phyloP scores from a whole-genome alignment of 106 monocot genomes.

The Dendrobium officinale region DNA sequence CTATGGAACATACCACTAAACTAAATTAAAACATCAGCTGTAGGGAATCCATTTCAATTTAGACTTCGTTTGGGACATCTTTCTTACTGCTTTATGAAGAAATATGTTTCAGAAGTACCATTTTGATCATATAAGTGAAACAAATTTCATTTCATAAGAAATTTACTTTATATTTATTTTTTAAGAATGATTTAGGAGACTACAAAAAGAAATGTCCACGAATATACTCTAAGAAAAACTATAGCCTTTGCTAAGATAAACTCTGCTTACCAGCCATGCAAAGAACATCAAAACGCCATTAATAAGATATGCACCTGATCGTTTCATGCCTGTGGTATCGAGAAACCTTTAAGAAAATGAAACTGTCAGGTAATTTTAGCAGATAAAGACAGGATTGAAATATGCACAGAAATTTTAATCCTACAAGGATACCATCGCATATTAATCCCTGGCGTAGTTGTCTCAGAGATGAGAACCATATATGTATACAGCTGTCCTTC shows the following conservation, averaged over 20 bases:
- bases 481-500: slow-evolving; percentile 87
- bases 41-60: too few species aligned
- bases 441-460: slow-evolving; percentile 79
- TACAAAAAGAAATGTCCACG: background rate
- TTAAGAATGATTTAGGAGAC: background rate
- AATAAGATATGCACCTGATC: slow-evolving; percentile 61
- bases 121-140: background rate
- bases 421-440: slow-evolving; percentile 63
- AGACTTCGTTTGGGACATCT: too few species aligned
- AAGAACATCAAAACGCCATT: slow-evolving; percentile 79
- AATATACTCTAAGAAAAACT: slow-evolving; percentile 2
- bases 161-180: background rate
- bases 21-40: too few species aligned
- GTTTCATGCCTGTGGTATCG: slow-evolving; percentile 83
- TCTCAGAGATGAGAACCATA: slow-evolving; percentile 91
- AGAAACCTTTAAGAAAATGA: slow-evolving; percentile 62
- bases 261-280: slow-evolving; percentile 71
- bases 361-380: background rate
- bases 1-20: too few species aligned
- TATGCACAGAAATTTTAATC: slow-evolving; percentile 19
- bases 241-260: background rate
- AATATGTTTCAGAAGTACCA: too few species aligned
- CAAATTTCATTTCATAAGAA: background rate
- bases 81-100: too few species aligned
- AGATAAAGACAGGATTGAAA: background rate